Evolutionary conservation across 495 filamentous ascomycete genomes (phyloP).

Genomic region (Sordaria brevicollis): DNA sequence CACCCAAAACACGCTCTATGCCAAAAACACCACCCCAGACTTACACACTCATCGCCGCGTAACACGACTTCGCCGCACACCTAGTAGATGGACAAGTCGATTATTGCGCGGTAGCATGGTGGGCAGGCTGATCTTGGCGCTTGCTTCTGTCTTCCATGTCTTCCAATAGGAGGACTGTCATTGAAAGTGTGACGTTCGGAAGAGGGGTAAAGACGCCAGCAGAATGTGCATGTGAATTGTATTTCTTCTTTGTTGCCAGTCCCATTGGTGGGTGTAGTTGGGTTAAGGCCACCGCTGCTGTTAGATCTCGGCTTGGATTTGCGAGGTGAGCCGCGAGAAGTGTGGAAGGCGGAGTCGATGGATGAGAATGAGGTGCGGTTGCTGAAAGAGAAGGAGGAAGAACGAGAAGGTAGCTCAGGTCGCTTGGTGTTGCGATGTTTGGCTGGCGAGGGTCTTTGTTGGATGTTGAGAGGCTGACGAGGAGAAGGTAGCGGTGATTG

Average conservation of each 20-base stretch:
- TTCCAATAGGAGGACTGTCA: neutral
- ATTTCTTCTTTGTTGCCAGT: neutral
- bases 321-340: neutral
- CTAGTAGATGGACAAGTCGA: conserved; percentile 37
- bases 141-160: neutral
- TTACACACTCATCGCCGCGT: conserved; percentile 34
- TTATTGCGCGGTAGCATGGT: conserved; percentile 26
- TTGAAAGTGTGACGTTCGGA: conserved; percentile 18
- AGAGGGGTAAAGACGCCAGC: conserved; percentile 23
- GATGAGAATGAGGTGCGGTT: neutral
- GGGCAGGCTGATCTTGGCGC: conserved; percentile 29
- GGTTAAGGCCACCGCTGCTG: neutral
- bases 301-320: neutral
- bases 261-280: neutral
- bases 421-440: neutral
- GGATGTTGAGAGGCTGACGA: neutral
- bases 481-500: neutral
- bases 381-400: neutral
- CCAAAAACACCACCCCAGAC: conserved; percentile 41
- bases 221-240: conserved; percentile 39
- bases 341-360: neutral
- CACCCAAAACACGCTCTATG: conserved; percentile 38
- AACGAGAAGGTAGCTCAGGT: neutral
- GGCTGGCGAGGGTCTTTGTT: neutral
- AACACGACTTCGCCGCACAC: conserved; percentile 38